These are phyloP conservation scores for Ampelocalamus luodianensis DNA, from an alignment of 176 grass and related monocot genomes.

Conservation along the genomic window DNA sequence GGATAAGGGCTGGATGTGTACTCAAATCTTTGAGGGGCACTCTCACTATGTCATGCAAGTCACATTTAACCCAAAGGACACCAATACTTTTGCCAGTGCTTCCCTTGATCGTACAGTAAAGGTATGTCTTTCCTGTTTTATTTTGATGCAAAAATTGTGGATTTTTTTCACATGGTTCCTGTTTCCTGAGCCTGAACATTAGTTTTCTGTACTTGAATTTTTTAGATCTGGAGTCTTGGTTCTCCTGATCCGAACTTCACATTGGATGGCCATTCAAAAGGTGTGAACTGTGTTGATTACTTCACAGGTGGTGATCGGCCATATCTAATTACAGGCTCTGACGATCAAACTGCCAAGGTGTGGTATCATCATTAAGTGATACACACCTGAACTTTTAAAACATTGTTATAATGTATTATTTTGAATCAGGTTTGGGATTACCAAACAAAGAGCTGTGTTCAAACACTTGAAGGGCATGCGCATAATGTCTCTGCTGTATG, in stretches of 20 bases:
- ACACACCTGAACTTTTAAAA: background rate
- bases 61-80: conserved; percentile 75
- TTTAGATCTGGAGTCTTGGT: conserved; percentile 83
- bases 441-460: conserved; percentile 77
- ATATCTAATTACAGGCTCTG: conserved; percentile 86
- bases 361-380: conserved; percentile 14
- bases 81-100: conserved; percentile 87
- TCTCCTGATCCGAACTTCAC: conserved; percentile 80
- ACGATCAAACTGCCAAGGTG: conserved; percentile 77
- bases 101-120: conserved; percentile 92
- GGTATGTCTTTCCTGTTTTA: conserved; percentile 43
- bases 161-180: background rate
- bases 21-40: conserved; percentile 84
- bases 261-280: conserved; percentile 71
- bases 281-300: conserved; percentile 83
- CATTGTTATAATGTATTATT: conserved; percentile 27
- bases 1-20: conserved; percentile 78
- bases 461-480: conserved; percentile 75
- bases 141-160: background rate
- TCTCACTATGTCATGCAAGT: conserved; percentile 90
- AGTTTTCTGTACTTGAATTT: conserved; percentile 18
- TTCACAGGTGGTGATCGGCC: conserved; percentile 85
- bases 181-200: conserved; percentile 10
- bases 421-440: conserved; percentile 79
- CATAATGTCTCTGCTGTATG: conserved; percentile 89